A percentile compares a stretch with the other conserved stretches of the same genome.
These are phyloP conservation scores for Clonostachys chloroleuca DNA, from an alignment of 2,329 filamentous ascomycete species.

Conservation along the genomic window DNA sequence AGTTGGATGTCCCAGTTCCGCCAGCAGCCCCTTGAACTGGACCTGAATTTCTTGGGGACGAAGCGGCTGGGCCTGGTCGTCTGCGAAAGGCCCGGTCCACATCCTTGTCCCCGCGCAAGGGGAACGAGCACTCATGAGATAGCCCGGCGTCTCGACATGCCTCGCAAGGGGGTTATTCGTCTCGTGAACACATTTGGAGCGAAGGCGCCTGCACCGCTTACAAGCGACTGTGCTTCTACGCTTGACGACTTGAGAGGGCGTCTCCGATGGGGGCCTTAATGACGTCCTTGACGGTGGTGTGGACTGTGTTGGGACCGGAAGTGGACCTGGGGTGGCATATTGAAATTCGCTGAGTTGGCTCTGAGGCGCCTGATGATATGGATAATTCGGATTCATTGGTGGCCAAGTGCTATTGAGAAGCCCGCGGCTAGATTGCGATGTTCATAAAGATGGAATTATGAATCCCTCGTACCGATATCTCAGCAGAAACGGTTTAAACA, in stretches of 20 bases:
- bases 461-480: too few species aligned
- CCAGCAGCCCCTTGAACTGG: neutral
- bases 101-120: slow-evolving; percentile 11
- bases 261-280: neutral
- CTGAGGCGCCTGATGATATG: too few species aligned
- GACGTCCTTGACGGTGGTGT: too few species aligned
- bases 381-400: too few species aligned
- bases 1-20: neutral
- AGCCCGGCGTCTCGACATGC: slow-evolving; percentile 8
- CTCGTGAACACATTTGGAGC: slow-evolving; percentile 13
- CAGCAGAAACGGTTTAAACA: too few species aligned
- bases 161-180: slow-evolving; percentile 9
- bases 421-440: too few species aligned
- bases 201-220: slow-evolving; percentile 14
- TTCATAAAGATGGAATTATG: too few species aligned
- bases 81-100: slow-evolving; percentile 11
- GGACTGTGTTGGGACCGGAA: too few species aligned
- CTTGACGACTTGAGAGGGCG: slow-evolving; percentile 2
- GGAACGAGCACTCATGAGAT: slow-evolving; percentile 10
- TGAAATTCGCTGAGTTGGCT: too few species aligned
- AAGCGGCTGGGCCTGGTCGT: slow-evolving; percentile 2
- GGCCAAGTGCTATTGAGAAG: too few species aligned
- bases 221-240: slow-evolving; percentile 12
- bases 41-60: neutral
- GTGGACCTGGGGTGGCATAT: too few species aligned